Evolutionary conservation across 2,329 filamentous ascomycete genomes (phyloP).

Genomic region (Penicillium sp.): DNA sequence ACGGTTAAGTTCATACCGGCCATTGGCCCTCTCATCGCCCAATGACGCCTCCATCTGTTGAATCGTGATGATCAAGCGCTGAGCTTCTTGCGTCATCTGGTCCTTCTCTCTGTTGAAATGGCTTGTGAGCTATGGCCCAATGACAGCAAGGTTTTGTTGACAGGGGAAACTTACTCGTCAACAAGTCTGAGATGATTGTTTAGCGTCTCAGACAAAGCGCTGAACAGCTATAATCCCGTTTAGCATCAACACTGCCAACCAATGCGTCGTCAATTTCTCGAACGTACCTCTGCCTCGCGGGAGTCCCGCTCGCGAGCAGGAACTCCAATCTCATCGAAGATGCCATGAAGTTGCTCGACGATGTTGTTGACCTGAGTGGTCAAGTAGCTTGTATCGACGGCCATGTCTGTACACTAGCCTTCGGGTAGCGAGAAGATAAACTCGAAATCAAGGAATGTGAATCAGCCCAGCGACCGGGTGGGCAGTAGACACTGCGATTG

Average conservation of each 20-base stretch:
- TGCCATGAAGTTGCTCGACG: slow-evolving; percentile 84
- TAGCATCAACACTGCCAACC: too few relatives aligned
- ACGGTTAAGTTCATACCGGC: slow-evolving; percentile 62
- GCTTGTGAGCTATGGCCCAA: background rate
- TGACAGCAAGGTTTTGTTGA: background rate
- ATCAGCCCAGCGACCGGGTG: slow-evolving; percentile 16
- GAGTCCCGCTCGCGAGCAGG: slow-evolving; percentile 85
- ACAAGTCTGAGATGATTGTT: slow-evolving; percentile 86
- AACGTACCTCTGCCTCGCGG: slow-evolving; percentile 78
- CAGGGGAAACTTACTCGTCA: slow-evolving; percentile 53
- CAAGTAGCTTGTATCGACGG: slow-evolving; percentile 88
- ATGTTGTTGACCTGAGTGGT: slow-evolving; percentile 94
- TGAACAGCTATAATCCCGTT: slow-evolving; percentile 66
- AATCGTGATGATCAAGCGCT: slow-evolving; percentile 78
- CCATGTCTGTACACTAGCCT: slow-evolving; percentile 30
- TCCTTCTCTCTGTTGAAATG: slow-evolving; percentile 69
- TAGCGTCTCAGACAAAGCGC: slow-evolving; percentile 84
- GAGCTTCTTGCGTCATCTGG: slow-evolving; percentile 82
- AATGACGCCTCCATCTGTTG: slow-evolving; percentile 91
- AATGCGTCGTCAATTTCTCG: background rate
- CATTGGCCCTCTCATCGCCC: slow-evolving; percentile 67
- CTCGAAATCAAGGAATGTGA: slow-evolving; percentile 15
- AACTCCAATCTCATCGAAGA: slow-evolving; percentile 98
- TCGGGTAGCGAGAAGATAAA: slow-evolving; percentile 3
- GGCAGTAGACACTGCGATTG: slow-evolving; percentile 14